Base-by-base conservation (phyloP, 257 asterid genomes). In the Knoxia roxburghii region DNA sequence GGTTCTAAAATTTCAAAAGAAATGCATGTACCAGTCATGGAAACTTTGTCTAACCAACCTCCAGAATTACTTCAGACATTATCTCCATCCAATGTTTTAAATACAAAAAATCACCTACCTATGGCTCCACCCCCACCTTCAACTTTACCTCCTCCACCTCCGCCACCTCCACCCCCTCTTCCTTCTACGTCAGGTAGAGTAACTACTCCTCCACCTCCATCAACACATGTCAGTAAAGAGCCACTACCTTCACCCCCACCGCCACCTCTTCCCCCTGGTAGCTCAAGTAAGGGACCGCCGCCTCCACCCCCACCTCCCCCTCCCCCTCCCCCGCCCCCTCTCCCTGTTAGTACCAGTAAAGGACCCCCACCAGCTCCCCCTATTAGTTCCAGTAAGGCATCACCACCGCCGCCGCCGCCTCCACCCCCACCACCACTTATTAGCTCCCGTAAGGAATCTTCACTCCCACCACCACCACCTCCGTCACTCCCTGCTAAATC, bases 401-500 rank as follows among this genome's bases (percentile, higher is more conserved):
- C 73, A 30, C 37, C 35, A 40, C 69, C 73, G 32, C 35, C 39
- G 18, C 74, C 56, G 18, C 78, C 72, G 41, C 68, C 78, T 29
- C 74, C 75, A 37, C 70, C 71, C 0, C 80, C 68, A 6, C 61
- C 75, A 46, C 13, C n/a, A 3, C 29, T 51, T 56, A 18, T 9
- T 29, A 32, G 13, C 26, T 49, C 32, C n/a, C 39, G 6, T 26
- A 75, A 12, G 35, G 74, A 70, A 13, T 21, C 41, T 37, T 27
- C 59, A 43, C 58, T 68, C 17, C 43, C 41, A 37, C 41, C 41
- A 37, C 41, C 41, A 37, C 41, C 41, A 37, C 62, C 62, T 13
- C 75, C 77, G 35, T 82, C 85, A 0, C 76, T 86, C 48, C 85
- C 90, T 10, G 81, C 64, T 6, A 63, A 24, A 33, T 75, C 69